Conservation (phyloP, 495 filamentous ascomycete species). For the Staphylotrichum longicolle region DNA sequence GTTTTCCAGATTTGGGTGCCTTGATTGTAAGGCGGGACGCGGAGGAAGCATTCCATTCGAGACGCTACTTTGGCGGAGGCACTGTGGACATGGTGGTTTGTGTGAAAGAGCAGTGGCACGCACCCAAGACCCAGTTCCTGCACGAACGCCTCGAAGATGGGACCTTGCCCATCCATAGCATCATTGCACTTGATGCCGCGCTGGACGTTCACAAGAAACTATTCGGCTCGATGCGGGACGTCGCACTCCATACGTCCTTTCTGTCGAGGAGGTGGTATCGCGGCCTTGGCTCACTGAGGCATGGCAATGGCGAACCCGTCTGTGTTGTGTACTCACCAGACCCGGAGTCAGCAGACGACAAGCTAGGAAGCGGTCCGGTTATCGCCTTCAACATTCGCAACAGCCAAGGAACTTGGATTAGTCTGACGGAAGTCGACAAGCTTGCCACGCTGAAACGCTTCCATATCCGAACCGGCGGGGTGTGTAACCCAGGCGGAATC, state of each 20-base stretch:
- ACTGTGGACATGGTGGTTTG: conserved; percentile 79
- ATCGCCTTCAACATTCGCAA: conserved; percentile 80
- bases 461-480: conserved; percentile 78
- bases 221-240: conserved; percentile 65
- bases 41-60: conserved; percentile 57
- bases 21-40: conserved; percentile 76
- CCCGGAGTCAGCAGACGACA: conserved; percentile 21
- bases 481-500: conserved; percentile 90
- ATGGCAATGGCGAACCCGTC: conserved; percentile 64
- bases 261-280: conserved; percentile 59
- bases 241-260: conserved; percentile 72
- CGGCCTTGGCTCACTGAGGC: conserved; percentile 57
- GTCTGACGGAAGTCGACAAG: conserved; percentile 80
- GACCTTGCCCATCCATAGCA: conserved; percentile 83
- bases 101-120: conserved; percentile 67
- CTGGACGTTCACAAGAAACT: conserved; percentile 65
- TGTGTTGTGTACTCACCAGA: conserved; percentile 63
- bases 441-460: conserved; percentile 74
- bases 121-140: conserved; percentile 64
- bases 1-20: conserved; percentile 87
- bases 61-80: conserved; percentile 90
- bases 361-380: conserved; percentile 63
- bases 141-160: conserved; percentile 88
- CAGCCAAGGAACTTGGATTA: conserved; percentile 66
- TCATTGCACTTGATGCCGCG: conserved; percentile 74